Percentiles rank a stretch among this genome's conserved stretches.
phyloP scores from a whole-genome alignment of 1,284 basidiomycete species.

The Moniliophthora roreri region DNA sequence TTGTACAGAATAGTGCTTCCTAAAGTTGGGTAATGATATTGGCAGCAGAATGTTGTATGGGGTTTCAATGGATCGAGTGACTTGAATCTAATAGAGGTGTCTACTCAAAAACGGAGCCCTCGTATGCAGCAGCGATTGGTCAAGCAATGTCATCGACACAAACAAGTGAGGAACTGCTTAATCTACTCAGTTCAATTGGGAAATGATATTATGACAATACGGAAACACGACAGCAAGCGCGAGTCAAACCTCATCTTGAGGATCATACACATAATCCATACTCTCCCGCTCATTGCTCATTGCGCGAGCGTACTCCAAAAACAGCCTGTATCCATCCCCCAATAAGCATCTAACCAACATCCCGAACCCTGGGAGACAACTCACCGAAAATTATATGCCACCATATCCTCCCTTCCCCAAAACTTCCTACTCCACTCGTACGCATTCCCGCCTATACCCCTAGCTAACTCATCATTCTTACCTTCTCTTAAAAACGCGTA shows the following conservation, averaged over 20 bases:
- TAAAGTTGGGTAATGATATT: no score
- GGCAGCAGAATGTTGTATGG: no score
- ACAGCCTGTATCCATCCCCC: constrained; percentile 21
- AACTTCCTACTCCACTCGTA: constrained; percentile 54
- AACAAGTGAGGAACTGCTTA: no score
- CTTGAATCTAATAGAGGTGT: no score
- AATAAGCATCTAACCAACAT: not conserved
- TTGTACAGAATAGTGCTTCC: constrained; percentile 23
- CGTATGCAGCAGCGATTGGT: no score
- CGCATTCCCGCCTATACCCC: constrained; percentile 51
- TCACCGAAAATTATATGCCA: constrained; percentile 57
- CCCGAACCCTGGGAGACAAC: constrained; percentile 10
- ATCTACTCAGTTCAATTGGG: no score
- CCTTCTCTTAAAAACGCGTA: constrained; percentile 58
- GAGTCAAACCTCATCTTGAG: not conserved
- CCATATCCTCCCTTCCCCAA: constrained; percentile 63
- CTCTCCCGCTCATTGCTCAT: constrained; percentile 27
- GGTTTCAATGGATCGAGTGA: no score
- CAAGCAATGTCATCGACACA: no score
- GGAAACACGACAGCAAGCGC: no score
- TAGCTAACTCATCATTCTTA: constrained; percentile 50
- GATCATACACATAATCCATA: constrained; percentile 4
- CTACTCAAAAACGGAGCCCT: no score
- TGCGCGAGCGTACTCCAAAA: constrained; percentile 52
- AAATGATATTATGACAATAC: no score